Percentiles rank a stretch among this genome's conserved stretches.
Evolutionary conservation across 2,329 filamentous ascomycete genomes (phyloP).

Genomic region (Ophiostoma montium): DNA sequence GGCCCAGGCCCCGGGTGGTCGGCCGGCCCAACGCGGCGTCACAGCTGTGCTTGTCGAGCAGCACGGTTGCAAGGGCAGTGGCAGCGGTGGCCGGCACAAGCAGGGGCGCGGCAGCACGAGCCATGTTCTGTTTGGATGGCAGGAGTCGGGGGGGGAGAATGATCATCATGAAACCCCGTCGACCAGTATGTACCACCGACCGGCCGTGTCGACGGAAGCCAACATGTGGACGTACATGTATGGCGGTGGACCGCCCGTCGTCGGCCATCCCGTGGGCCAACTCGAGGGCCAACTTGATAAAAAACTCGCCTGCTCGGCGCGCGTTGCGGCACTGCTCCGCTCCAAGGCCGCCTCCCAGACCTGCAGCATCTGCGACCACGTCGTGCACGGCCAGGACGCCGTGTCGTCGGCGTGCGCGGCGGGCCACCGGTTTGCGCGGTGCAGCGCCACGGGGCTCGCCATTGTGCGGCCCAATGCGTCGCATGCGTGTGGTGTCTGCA

Average conservation of each 20-base stretch:
- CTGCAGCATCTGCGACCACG: conserved; percentile 33
- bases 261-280: conserved; percentile 14
- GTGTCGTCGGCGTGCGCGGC: conserved; percentile 17
- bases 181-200: neutral
- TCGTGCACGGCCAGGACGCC: neutral
- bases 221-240: conserved; percentile 46
- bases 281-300: too few relatives aligned
- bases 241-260: conserved; percentile 32
- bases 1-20: conserved; percentile 33
- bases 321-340: conserved; percentile 15
- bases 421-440: conserved; percentile 32
- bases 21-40: conserved; percentile 18
- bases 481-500: conserved; percentile 40
- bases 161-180: neutral
- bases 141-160: too few relatives aligned
- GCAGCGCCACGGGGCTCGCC: conserved; percentile 38
- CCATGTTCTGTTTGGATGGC: conserved; percentile 23
- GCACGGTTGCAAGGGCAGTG: conserved; percentile 34
- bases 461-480: conserved; percentile 40
- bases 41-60: conserved; percentile 35
- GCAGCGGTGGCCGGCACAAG: conserved; percentile 16
- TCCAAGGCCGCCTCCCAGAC: conserved; percentile 17
- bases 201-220: conserved; percentile 28
- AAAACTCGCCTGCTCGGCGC: too few relatives aligned
- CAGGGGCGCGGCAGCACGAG: conserved; percentile 14